Conservation (phyloP, 1,139 yeast species). For the Yamadazyma diddensiae region DNA sequence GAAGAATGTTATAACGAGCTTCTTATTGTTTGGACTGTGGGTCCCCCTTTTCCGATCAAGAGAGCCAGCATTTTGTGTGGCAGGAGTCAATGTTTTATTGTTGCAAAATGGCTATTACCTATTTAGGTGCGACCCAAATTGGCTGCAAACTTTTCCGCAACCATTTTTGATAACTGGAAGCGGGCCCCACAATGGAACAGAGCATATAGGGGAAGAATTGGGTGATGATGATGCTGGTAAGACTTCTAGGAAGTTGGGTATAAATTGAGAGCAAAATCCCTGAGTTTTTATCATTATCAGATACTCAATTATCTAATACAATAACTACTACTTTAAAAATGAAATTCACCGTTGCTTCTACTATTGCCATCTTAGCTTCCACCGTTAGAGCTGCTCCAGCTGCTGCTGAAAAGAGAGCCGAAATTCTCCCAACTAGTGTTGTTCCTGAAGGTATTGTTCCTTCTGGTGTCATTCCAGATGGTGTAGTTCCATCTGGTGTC, state of each 20-base stretch:
- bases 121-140: no score
- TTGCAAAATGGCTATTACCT: no score
- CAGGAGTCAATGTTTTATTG: no score
- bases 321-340: conserved; percentile 6
- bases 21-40: not conserved
- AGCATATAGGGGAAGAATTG: not conserved
- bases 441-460: conserved; percentile 8
- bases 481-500: conserved; percentile 9
- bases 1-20: not conserved
- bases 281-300: conserved; percentile 1
- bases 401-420: conserved; percentile 5
- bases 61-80: no score
- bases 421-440: conserved; percentile 6
- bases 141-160: no score
- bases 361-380: conserved; percentile 7
- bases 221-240: no score
- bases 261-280: no score
- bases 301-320: not conserved
- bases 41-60: not conserved
- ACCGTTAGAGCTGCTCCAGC: conserved; percentile 11
- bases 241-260: no score
- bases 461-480: conserved; percentile 8
- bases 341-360: conserved; percentile 10
- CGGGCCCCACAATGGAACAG: no score
- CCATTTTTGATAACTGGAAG: no score